Evolutionary conservation across 140 eudicot genomes (phyloP).

Genomic region (Senecio squalidus): DNA sequence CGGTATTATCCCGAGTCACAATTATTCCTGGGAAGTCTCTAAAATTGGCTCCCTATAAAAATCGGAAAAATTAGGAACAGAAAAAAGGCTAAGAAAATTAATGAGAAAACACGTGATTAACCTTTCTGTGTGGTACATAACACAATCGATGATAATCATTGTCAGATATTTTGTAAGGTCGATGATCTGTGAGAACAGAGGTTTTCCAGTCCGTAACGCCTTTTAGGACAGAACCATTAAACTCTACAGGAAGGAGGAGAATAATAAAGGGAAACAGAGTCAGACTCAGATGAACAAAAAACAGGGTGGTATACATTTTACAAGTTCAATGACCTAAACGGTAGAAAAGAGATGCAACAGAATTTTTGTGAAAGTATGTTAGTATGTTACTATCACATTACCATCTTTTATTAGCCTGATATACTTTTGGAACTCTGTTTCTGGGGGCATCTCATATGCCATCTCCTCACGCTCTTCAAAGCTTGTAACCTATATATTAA

Average conservation of each 20-base stretch:
- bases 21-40: slow-evolving; percentile 79
- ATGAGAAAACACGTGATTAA: slow-evolving; percentile 15
- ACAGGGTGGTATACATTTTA: background rate
- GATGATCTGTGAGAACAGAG: slow-evolving; percentile 65
- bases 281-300: background rate
- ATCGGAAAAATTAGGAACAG: slow-evolving; percentile 7
- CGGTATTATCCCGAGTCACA: slow-evolving; percentile 57
- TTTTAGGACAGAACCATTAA: slow-evolving; percentile 28
- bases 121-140: slow-evolving; percentile 71
- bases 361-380: slow-evolving; percentile 2
- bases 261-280: too few relatives aligned
- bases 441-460: slow-evolving; percentile 64
- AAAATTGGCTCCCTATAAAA: slow-evolving; percentile 74
- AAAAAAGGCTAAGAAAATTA: slow-evolving; percentile 7
- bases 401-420: slow-evolving; percentile 57
- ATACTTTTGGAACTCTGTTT: slow-evolving; percentile 71
- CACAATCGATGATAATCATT: slow-evolving; percentile 64
- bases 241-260: slow-evolving; percentile 27
- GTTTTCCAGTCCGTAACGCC: slow-evolving; percentile 25
- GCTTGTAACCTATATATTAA: slow-evolving; percentile 52
- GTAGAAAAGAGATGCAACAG: too few relatives aligned
- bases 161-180: slow-evolving; percentile 51
- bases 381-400: too few relatives aligned
- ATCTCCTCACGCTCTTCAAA: slow-evolving; percentile 68
- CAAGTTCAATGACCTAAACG: too few relatives aligned